These are phyloP conservation scores for Chlamydomonas reinhardtii DNA, from an alignment of 163 green algal species.

Conservation along the genomic window DNA sequence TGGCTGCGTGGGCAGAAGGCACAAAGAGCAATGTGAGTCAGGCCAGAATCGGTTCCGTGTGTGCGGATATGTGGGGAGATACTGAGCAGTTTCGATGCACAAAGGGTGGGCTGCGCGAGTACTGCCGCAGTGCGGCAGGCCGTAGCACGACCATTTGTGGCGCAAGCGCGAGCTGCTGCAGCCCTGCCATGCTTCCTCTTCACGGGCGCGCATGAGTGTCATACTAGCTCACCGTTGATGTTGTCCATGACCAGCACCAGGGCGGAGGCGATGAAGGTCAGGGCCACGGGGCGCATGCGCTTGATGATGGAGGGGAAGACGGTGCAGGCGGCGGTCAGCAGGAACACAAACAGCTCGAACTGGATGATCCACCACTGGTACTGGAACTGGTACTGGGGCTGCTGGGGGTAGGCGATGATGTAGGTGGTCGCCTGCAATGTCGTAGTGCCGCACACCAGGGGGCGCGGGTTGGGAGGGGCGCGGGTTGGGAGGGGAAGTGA, in stretches of 20 bases:
- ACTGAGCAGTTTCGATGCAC: too few species aligned
- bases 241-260: constrained; percentile 49
- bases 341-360: constrained; percentile 50
- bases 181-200: too few species aligned
- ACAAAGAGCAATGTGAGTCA: too few species aligned
- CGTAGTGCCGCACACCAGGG: too few species aligned
- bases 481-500: not conserved
- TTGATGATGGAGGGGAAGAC: constrained; percentile 41
- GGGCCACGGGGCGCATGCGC: constrained; percentile 31
- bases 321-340: constrained; percentile 30
- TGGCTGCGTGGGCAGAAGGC: not conserved
- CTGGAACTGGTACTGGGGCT: constrained; percentile 56
- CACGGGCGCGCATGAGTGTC: too few species aligned
- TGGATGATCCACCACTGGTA: constrained; percentile 59
- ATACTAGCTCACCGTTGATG: constrained; percentile 7
- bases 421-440: constrained; percentile 14
- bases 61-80: too few species aligned
- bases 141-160: too few species aligned
- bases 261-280: constrained; percentile 24
- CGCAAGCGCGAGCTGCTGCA: too few species aligned
- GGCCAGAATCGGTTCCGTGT: too few species aligned
- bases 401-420: constrained; percentile 51
- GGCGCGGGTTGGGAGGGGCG: not conserved
- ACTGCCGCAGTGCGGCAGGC: too few species aligned
- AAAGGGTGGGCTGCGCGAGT: too few species aligned